A percentile compares a stretch with the other conserved stretches of the same genome.
Evolutionary conservation across 371 early-diverging fungal genomes (phyloP).

Genomic region (Amoeboaphelidium protococcarum): DNA sequence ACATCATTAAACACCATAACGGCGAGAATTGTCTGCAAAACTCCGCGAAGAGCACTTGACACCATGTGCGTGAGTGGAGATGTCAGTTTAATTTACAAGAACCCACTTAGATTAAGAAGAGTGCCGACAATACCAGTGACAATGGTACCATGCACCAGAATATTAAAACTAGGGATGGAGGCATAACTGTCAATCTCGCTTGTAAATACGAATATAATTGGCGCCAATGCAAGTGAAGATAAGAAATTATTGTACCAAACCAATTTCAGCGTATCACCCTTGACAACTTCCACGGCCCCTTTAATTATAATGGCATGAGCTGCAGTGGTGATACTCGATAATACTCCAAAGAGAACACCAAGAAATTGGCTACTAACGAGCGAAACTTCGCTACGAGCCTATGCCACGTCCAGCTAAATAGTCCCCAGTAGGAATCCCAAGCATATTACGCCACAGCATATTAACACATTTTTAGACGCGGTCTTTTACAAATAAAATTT

Average conservation of each 20-base stretch:
- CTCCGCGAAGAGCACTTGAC: slow-evolving; percentile 14
- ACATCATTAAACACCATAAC: slow-evolving; percentile 15
- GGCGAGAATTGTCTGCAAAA: slow-evolving; percentile 20
- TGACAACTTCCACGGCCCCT: slow-evolving; percentile 14
- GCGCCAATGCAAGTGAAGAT: slow-evolving; percentile 11
- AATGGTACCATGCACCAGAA: slow-evolving; percentile 11
- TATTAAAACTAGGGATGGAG: slow-evolving; percentile 3
- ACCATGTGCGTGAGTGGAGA: slow-evolving; percentile 27
- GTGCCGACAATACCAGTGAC: slow-evolving; percentile 23
- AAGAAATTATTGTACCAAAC: slow-evolving; percentile 29
- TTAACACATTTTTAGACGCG: slow-evolving; percentile 11
- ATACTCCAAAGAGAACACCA: slow-evolving; percentile 19
- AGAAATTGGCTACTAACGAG: background rate
- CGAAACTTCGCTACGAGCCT: background rate
- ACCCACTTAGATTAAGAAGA: slow-evolving; percentile 25
- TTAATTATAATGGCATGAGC: slow-evolving; percentile 30
- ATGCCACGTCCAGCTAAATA: too few relatives aligned
- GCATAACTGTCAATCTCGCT: slow-evolving; percentile 11
- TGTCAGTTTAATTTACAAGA: slow-evolving; percentile 28
- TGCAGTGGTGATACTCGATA: slow-evolving; percentile 23
- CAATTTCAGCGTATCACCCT: slow-evolving; percentile 18
- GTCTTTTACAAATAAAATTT: slow-evolving; percentile 11
- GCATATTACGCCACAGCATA: slow-evolving; percentile 17
- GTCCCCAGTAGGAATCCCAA: slow-evolving; percentile 23
- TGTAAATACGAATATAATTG: slow-evolving; percentile 15